phyloP scores from a whole-genome alignment of 805 yeast species.

The Metschnikowia lachancei region DNA sequence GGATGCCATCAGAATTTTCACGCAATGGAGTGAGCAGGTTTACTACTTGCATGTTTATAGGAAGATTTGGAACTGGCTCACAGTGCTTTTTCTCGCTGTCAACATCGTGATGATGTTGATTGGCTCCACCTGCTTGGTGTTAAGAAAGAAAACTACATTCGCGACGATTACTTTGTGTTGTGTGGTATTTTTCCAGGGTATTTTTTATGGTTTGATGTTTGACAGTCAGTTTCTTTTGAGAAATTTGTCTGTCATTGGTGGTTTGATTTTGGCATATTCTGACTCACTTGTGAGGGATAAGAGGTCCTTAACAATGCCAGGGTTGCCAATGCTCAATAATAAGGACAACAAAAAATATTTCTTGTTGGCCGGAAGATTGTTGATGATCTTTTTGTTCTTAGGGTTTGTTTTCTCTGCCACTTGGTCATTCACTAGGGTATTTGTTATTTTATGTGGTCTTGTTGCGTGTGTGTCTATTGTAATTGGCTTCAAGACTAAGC shows the following conservation, averaged over 20 bases:
- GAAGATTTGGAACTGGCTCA: constrained; percentile 73
- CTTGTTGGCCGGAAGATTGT: constrained; percentile 80
- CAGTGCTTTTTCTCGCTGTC: constrained; percentile 60
- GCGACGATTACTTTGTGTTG: constrained; percentile 68
- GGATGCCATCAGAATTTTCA: constrained; percentile 75
- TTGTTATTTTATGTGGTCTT: constrained; percentile 69
- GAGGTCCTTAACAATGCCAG: constrained; percentile 66
- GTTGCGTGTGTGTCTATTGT: constrained; percentile 72
- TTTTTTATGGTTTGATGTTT: constrained; percentile 81
- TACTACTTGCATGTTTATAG: constrained; percentile 78
- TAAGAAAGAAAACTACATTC: constrained; percentile 62
- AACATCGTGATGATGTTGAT: constrained; percentile 68
- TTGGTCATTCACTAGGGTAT: constrained; percentile 64
- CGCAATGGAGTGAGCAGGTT: constrained; percentile 92
- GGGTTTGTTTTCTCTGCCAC: constrained; percentile 77
- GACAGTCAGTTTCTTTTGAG: constrained; percentile 81
- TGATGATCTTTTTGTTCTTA: constrained; percentile 78
- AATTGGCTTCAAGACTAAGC: constrained; percentile 89
- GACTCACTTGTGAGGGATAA: constrained; percentile 80
- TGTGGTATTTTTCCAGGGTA: constrained; percentile 78
- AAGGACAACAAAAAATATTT: constrained; percentile 78
- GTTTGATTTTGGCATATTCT: constrained; percentile 79
- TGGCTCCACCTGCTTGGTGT: constrained; percentile 69
- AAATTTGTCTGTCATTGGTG: constrained; percentile 89
- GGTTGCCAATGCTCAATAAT: constrained; percentile 68